Conservation (phyloP, 306 rosid species). For the Pachyrhizus erosus region DNA sequence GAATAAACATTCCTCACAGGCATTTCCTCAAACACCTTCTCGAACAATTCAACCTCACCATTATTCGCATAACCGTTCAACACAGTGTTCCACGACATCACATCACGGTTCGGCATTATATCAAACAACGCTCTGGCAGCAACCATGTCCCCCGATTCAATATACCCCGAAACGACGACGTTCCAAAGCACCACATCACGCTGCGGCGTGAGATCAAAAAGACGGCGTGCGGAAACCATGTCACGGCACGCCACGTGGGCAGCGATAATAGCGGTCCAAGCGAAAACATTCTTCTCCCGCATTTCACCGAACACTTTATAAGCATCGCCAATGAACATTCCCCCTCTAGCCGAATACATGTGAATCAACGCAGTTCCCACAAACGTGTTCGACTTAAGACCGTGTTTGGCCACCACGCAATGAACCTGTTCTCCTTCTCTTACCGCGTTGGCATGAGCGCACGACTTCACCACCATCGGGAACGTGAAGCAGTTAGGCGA, state of each 20-base stretch:
- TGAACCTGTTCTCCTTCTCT: slow-evolving; percentile 74
- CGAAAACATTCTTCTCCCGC: slow-evolving; percentile 70
- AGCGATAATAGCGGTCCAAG: slow-evolving; percentile 75
- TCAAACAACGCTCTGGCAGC: slow-evolving; percentile 66
- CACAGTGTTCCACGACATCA: slow-evolving; percentile 77
- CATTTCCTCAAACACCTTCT: slow-evolving; percentile 70
- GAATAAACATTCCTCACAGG: slow-evolving; percentile 76
- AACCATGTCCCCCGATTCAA: slow-evolving; percentile 59
- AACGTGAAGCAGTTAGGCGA: slow-evolving; percentile 68
- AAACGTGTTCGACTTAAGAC: slow-evolving; percentile 59
- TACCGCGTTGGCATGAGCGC: slow-evolving; percentile 51
- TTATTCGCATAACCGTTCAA: slow-evolving; percentile 71
- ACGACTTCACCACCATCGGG: slow-evolving; percentile 70
- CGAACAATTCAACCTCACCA: slow-evolving; percentile 58
- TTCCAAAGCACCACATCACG: slow-evolving; percentile 80
- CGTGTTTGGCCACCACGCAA: slow-evolving; percentile 58
- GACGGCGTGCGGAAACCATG: slow-evolving; percentile 57
- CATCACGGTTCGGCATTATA: slow-evolving; percentile 65
- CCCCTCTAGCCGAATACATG: slow-evolving; percentile 60
- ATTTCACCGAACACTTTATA: slow-evolving; percentile 70
- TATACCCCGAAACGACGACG: slow-evolving; percentile 69
- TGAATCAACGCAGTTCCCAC: slow-evolving; percentile 69
- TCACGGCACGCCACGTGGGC: slow-evolving; percentile 59
- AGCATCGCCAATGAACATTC: slow-evolving; percentile 53
- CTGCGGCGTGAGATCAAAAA: slow-evolving; percentile 69